Evolutionary conservation across 1,284 basidiomycete species (phyloP), one percentile per base, ranked within the genome.

Genomic region (Agroathelia rolfsii): DNA sequence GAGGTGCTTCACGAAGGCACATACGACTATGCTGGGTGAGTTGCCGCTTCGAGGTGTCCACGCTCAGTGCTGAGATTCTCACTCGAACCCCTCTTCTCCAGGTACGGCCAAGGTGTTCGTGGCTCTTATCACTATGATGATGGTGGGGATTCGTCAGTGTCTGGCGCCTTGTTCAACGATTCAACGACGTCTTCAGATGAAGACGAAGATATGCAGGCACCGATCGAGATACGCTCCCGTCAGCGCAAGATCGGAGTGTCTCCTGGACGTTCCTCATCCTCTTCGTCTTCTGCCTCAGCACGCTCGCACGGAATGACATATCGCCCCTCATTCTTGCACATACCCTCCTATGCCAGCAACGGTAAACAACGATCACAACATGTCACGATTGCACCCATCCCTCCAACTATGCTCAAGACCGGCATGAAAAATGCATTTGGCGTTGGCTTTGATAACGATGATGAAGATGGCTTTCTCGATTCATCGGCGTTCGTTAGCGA

Each of bases 341-440:
- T 36, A 55, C 47, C 46, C 53, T 61, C 42, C 46, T 55, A 32
- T 61, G 59, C 22, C 61, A 8, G 38, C 48, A 11, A 63, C 61
- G 19, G 48, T 54, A 11, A 64, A 70, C 24, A 62, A 67, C 25
- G 73, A 77, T 27, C n/a, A n/a, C 73, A 77, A 28, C 71, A 80
- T 37, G 68, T 88, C 41, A 94, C 90, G 4, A 98, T 97, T 42
- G 92, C 90, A 9, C 84, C 89, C 28, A 93, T 98, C 42, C 84
- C 92, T 0, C 94, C 94, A 1, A 93, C 94, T 1, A 72, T 87
- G 28, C 69, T 98, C 46, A 98, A 97, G 65, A 88, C 85, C 15
- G 69, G 65, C 0, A 66, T 71, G 35, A 59, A 65, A 41, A 55
- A 51, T 19, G 53, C 51, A 25, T n/a, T 46, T 47, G 68, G 64